Evolutionary conservation across 371 early-diverging fungal genomes (phyloP).

Genomic region (Capniomyces stellatus): DNA sequence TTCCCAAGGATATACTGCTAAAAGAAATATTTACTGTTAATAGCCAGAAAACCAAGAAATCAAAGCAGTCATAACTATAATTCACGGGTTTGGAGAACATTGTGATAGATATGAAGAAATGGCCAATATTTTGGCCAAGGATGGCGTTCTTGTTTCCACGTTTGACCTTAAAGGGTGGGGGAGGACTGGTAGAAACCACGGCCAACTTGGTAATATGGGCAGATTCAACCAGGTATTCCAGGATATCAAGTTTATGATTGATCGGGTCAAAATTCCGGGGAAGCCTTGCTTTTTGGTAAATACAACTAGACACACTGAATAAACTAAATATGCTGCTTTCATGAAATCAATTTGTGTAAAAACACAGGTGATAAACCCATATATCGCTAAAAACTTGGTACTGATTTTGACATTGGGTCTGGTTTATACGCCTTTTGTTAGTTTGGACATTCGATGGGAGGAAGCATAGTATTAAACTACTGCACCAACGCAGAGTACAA

Average conservation of each 20-base stretch:
- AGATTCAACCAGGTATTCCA: slow-evolving; percentile 7
- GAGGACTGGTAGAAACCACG: slow-evolving; percentile 18
- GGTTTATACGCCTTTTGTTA: too few species aligned
- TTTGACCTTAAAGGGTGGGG: slow-evolving; percentile 30
- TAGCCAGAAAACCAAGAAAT: slow-evolving; percentile 12
- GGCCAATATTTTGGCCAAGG: slow-evolving; percentile 12
- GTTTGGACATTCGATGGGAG: slow-evolving; percentile 27
- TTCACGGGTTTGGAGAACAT: slow-evolving; percentile 29
- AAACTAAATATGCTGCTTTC: too few species aligned
- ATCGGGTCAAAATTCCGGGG: not conserved
- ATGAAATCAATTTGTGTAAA: too few species aligned
- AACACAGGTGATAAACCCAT: too few species aligned
- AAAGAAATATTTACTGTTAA: not conserved
- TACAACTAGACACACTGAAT: not conserved
- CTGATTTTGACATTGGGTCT: too few species aligned
- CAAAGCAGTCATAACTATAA: slow-evolving; percentile 17
- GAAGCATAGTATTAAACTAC: slow-evolving; percentile 18
- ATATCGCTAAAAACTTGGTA: too few species aligned
- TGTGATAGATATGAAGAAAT: slow-evolving; percentile 21
- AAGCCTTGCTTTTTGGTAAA: not conserved
- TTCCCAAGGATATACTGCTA: not conserved
- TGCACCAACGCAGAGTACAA: slow-evolving; percentile 1
- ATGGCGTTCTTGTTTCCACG: slow-evolving; percentile 17
- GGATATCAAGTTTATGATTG: slow-evolving; percentile 10
- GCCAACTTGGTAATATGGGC: slow-evolving; percentile 15